Base-by-base conservation (phyloP, 345 rosid species). In the Linum usitatissimum region DNA sequence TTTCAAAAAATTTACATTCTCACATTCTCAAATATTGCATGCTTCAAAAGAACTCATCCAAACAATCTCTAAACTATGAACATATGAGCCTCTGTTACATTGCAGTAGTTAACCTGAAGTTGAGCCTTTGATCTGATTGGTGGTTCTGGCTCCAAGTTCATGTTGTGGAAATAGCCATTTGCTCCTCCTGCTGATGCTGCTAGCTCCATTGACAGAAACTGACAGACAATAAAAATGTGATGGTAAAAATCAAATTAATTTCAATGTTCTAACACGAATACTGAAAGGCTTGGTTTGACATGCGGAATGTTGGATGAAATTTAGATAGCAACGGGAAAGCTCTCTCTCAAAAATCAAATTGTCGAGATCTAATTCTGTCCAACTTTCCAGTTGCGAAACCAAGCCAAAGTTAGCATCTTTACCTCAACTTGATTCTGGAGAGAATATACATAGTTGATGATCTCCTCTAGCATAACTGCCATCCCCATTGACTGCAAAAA, bases 171-270 rank as follows among this genome's bases (percentile, higher is more conserved):
- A 61, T 68, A 70, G 55, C 75, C 68, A 45, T 45, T 45, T 45
- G 51, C 15, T 45, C 12, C 12, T 45, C 13, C 51, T 10, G 51
- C 51, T 6, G 86, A 81, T 23, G 86, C 75, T 21, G 83, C 81
- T 53, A 81, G 81, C 76, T 81, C 81, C 83, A 75, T 79, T 0
- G 86, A 81, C 34, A 81, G 81, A 61, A 81, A 81, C 86, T 81
- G 76, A 13, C 14, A 18, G 15, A 3, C 30, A 31, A 51, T 39
- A 23, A 60, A 28, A 15, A 51, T 53, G n/a, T 3, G 45, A 20
- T 14, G 10, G 56, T 39, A 23, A 60, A 28, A 15, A 51, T 53
- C 4, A 42, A 23, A 45, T 64, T 17, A 39, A 67, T 28, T 12
- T 14, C 51, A 4, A 18, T 53, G 19, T 36, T 1, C 20, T 3